Percentiles rank a stretch among this genome's conserved stretches.
phyloP scores from a whole-genome alignment of 2,329 filamentous ascomycete species.

The Kalaharituber pfeilii region DNA sequence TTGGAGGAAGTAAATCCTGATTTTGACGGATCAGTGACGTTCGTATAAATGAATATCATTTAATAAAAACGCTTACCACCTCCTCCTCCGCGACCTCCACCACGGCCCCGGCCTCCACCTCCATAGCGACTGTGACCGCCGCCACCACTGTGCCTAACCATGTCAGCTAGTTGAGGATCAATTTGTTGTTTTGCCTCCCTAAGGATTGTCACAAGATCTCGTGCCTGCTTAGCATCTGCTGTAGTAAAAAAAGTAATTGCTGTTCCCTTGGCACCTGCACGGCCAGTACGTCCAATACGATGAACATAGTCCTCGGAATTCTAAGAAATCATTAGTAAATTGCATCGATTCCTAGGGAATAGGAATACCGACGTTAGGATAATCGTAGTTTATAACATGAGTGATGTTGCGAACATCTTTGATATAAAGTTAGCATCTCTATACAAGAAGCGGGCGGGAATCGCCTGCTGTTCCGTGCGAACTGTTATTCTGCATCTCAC shows the following conservation, averaged over 20 bases:
- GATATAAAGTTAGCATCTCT: slow-evolving; percentile 56
- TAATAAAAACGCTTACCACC: slow-evolving; percentile 26
- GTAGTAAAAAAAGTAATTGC: slow-evolving; percentile 98
- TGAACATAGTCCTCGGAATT: slow-evolving; percentile 95
- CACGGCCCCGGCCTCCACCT: slow-evolving; percentile 48
- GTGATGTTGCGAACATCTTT: slow-evolving; percentile 99
- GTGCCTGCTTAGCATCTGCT: slow-evolving; percentile 91
- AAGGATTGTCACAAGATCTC: slow-evolving; percentile 84
- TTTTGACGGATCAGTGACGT: slow-evolving; percentile 5
- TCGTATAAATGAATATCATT: slow-evolving; percentile 13
- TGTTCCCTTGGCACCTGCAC: slow-evolving; percentile 82
- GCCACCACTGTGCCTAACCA: slow-evolving; percentile 80
- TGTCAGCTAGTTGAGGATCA: slow-evolving; percentile 86
- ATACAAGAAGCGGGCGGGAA: slow-evolving; percentile 13
- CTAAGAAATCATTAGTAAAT: slow-evolving; percentile 31
- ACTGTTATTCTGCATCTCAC: slow-evolving; percentile 19
- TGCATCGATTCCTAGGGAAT: background rate
- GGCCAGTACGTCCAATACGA: slow-evolving; percentile 78
- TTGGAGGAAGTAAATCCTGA: slow-evolving; percentile 23
- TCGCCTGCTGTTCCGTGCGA: slow-evolving; percentile 17
- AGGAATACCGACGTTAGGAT: slow-evolving; percentile 49
- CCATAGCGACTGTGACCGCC: slow-evolving; percentile 55
- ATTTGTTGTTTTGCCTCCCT: slow-evolving; percentile 96
- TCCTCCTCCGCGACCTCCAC: slow-evolving; percentile 45
- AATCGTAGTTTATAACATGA: slow-evolving; percentile 99